Evolutionary conservation across 495 filamentous ascomycete genomes (phyloP), one percentile per base, ranked within the genome.

Genomic region (Neurospora sp.): DNA sequence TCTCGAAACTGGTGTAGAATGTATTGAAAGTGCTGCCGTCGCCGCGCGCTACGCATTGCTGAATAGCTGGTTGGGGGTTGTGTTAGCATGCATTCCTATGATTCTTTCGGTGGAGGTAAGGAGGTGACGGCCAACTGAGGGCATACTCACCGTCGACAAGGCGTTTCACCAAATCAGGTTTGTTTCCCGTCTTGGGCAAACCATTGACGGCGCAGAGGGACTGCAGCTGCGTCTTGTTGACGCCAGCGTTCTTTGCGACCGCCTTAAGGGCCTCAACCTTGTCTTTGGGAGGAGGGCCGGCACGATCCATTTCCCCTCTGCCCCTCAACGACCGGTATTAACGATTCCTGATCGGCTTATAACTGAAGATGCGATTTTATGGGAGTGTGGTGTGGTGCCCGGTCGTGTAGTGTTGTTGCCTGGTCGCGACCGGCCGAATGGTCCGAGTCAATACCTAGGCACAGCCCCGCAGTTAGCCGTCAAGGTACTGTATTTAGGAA

Each of bases 151-250:
- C 88, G 38, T 87, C 79, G 73, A 90, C 89, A 68, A 98, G 90
- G 73, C 94, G 90, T 37, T 82, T 80, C 80, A 97, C 94, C 53
- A 98, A 82, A 22, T 90, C 85, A 38, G 88, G 85, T 83, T 99
- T 99, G 73, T 93, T 89, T 10, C 96, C 96, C 38, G 88, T 91
- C 46, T 92, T 89, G 41, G 86, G 83, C 20, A 95, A 85, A 38
- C 88, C 86, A 79, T 95, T 91, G 71, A 83, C 82, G 48, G 87
- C 88, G 76, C 94, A 88, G 75, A 98, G 91, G 18, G 83, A 80
- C 73, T 93, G 92, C 46, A 99, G 87, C 70, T 91, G 87, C 39
- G 85, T 86, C 80, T 94, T 94, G 74, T 92, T 86, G 39, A 85
- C 73, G 2, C 80, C 78, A 7, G 75, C 75, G 22, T 73, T 78